Evolutionary conservation across 106 monocot species (phyloP).

Genomic region (Dioscorea alata): DNA sequence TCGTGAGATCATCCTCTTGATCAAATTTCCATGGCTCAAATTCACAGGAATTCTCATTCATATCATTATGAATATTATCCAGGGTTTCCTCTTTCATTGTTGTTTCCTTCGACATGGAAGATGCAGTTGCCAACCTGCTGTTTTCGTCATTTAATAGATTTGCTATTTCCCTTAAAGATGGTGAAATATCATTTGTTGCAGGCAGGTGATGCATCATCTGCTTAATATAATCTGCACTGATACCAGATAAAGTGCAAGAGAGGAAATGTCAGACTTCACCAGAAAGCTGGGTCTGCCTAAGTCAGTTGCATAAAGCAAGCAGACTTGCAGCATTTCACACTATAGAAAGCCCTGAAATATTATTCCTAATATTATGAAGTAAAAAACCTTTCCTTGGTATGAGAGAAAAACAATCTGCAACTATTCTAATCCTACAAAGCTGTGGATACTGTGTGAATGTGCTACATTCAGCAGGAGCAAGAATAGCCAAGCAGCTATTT

Average conservation of each 20-base stretch:
- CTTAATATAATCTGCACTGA: constrained; percentile 49
- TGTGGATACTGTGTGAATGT: too few relatives aligned
- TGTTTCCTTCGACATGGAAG: not conserved
- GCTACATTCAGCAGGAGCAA: too few relatives aligned
- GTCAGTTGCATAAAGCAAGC: too few relatives aligned
- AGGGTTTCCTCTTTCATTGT: not conserved
- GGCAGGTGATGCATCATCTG: constrained; percentile 61
- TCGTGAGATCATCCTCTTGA: constrained; percentile 36
- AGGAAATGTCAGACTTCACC: not conserved
- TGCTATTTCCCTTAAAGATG: constrained; percentile 69
- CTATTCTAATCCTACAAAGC: too few relatives aligned
- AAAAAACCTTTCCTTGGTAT: too few relatives aligned
- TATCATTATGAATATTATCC: constrained; percentile 21
- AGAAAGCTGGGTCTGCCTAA: too few relatives aligned
- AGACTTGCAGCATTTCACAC: too few relatives aligned
- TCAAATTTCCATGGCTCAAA: constrained; percentile 36
- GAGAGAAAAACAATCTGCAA: too few relatives aligned
- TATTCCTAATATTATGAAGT: too few relatives aligned
- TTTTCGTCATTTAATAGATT: constrained; percentile 71
- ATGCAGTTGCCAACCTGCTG: constrained; percentile 24
- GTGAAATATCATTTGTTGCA: constrained; percentile 59
- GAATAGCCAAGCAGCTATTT: too few relatives aligned
- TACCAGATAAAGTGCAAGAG: not conserved
- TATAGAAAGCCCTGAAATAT: too few relatives aligned
- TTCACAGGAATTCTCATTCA: constrained; percentile 24